phyloP scores from a whole-genome alignment of 73 alveolate genomes.

The Paramecium sonneborni region DNA sequence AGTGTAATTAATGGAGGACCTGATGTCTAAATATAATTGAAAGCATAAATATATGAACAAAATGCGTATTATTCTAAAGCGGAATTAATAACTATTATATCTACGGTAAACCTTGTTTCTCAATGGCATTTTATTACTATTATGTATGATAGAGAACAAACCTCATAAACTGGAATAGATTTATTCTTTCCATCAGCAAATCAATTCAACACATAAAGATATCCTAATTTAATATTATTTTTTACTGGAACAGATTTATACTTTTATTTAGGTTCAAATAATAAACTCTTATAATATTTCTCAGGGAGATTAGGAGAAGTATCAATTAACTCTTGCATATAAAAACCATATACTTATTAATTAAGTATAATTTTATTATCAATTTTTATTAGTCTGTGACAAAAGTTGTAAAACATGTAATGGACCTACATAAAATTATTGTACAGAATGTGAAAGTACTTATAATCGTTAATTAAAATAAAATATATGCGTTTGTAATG shows the following conservation, averaged over 20 bases:
- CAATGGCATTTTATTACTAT: conserved; percentile 1
- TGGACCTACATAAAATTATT: not conserved
- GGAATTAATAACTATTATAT: not conserved
- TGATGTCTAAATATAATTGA: not conserved
- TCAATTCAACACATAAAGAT: too few relatives aligned
- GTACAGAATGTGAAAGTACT: not conserved
- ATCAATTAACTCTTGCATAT: not conserved
- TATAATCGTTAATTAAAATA: not conserved
- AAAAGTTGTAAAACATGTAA: not conserved
- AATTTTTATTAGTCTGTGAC: not conserved
- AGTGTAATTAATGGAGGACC: not conserved
- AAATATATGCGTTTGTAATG: not conserved
- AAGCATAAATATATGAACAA: not conserved
- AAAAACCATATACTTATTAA: not conserved
- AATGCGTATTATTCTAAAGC: not conserved
- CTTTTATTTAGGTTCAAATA: not conserved
- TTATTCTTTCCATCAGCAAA: too few relatives aligned
- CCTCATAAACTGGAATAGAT: not conserved
- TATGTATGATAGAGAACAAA: not conserved
- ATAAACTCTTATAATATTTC: not conserved
- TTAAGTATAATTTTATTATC: not conserved
- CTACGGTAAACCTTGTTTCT: not conserved
- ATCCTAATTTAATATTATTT: not conserved
- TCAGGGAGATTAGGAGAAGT: not conserved
- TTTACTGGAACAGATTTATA: not conserved